Conservation (phyloP, 75 land plant species). For the Selaginella tamariscina region DNA sequence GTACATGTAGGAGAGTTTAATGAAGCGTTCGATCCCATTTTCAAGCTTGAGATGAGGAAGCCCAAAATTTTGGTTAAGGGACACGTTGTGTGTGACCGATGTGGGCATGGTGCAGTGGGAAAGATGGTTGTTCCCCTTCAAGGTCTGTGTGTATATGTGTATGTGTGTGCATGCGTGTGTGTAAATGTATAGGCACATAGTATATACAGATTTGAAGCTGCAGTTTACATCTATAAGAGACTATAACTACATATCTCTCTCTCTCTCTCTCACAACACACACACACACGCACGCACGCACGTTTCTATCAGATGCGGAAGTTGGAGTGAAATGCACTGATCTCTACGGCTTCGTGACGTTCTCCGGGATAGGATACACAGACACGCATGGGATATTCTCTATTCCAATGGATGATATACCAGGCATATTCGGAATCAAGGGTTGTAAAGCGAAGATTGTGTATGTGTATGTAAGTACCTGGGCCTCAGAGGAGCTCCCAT, state of each 20-base stretch:
- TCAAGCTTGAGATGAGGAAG: constrained; percentile 1
- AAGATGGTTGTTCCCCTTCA: not conserved
- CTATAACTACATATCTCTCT: not conserved
- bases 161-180: too few relatives aligned
- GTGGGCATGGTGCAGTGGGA: not conserved
- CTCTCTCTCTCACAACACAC: too few relatives aligned
- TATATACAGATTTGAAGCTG: too few relatives aligned
- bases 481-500: not conserved
- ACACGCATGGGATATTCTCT: not conserved
- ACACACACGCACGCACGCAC: too few relatives aligned
- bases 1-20: too few relatives aligned
- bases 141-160: not conserved
- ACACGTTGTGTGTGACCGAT: constrained; percentile 8
- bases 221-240: not conserved
- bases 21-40: constrained; percentile 2
- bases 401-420: constrained; percentile 9
- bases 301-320: constrained; percentile 2
- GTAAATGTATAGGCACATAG: too few relatives aligned
- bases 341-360: constrained; percentile 3
- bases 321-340: constrained; percentile 5
- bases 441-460: not conserved
- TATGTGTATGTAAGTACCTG: not conserved
- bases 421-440: constrained; percentile 2
- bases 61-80: constrained; percentile 9
- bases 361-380: constrained; percentile 8